Evolutionary conservation across 2,329 filamentous ascomycete species (phyloP), one percentile per base, ranked within the genome.

Genomic region (Drechslerella dactyloides): DNA sequence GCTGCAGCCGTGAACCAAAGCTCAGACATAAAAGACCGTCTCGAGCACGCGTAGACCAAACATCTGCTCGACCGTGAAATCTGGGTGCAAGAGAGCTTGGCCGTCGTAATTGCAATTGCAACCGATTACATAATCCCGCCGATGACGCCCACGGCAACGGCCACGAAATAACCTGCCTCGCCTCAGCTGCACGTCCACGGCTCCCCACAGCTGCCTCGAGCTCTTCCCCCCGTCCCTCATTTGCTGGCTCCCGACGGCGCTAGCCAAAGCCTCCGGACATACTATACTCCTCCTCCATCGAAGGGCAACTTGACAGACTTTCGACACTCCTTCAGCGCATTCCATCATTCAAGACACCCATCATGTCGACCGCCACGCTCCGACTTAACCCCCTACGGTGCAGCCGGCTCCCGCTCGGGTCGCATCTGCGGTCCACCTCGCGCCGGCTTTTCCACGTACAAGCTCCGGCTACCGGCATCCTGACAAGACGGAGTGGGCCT

Each of bases 281-380:
- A 42, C 2, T 13, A 33, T n/a, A 19, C 19, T n/a, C 6, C 11
- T 15, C 23, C 35, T 37, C 5, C 17, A 48, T 21, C 50, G 35
- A 23, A 19, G 17, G n/a, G n/a, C 33, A n/a, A 19, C 23, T 30
- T 53, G 17, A 17, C 30, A 17, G 21, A 44, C 44, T 24, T 42
- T 63, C 5, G 13, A 42, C 27, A 46, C 48, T 55, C 59, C 54
- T 10, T 27, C 24, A 23, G 17, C 52, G 21, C 23, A 19, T 23
- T 17, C 50, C 11, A 21, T 30, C 15, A 23, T 21, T 54, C 48
- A 11, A 52, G 10, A 23, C 52, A 50, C 33, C 23, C 46, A 30
- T 21, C 59, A 70, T 70, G 66, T 59, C 58, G 11, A 35, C 59
- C 10, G 53, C 65, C 15, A 24, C 58, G 54, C 55, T 70, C 52